phyloP scores from a whole-genome alignment of 2,329 filamentous ascomycete genomes.

The Fusarium fracticaudum region DNA sequence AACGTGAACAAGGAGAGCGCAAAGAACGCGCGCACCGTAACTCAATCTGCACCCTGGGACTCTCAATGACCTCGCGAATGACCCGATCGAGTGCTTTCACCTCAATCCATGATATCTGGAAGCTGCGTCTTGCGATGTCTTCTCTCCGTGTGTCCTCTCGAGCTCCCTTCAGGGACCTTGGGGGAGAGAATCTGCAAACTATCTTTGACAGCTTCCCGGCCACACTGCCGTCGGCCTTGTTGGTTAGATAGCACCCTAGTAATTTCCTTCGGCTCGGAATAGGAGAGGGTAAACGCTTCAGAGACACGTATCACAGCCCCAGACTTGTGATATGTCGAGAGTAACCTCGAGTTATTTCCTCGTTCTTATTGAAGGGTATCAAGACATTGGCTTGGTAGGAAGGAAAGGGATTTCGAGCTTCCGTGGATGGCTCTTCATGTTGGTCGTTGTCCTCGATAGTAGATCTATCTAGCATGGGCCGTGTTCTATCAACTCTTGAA shows the following conservation, averaged over 20 bases:
- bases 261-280: accelerated
- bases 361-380: slow-evolving; percentile 60
- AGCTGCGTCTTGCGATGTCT: neutral
- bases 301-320: neutral
- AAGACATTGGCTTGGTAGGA: slow-evolving; percentile 62
- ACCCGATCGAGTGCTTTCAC: neutral
- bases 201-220: neutral
- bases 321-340: slow-evolving; percentile 50
- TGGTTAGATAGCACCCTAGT: accelerated
- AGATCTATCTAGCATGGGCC: slow-evolving; percentile 48
- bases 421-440: slow-evolving; percentile 61
- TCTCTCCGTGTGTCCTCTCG: no score
- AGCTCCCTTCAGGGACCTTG: neutral
- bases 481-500: slow-evolving; percentile 42
- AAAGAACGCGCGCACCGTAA: neutral
- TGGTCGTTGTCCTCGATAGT: slow-evolving; percentile 55
- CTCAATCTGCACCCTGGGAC: accelerated
- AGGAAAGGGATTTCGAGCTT: slow-evolving; percentile 57
- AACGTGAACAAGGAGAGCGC: neutral
- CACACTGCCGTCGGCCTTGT: neutral
- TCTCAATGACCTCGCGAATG: neutral
- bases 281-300: neutral
- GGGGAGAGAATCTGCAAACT: neutral
- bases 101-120: neutral
- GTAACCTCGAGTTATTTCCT: slow-evolving; percentile 69